These are phyloP conservation scores for Pichia manshurica DNA, from an alignment of 805 yeast species.

Conservation along the genomic window DNA sequence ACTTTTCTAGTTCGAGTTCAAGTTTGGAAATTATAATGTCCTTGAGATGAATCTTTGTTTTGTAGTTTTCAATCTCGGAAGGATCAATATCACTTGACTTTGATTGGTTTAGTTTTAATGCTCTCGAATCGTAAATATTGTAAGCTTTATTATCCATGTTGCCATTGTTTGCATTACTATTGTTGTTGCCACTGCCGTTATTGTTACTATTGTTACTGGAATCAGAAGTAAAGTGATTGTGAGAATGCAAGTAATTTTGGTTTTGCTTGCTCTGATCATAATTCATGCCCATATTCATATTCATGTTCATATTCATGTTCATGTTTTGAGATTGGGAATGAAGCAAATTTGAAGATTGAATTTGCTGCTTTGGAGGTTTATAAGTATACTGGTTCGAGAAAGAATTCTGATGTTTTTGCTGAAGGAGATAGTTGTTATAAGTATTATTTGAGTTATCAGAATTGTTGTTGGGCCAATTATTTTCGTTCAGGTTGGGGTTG, in stretches of 20 bases:
- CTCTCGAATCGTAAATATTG: slow-evolving; percentile 4
- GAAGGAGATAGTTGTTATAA: slow-evolving; percentile 7
- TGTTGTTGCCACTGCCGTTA: neutral
- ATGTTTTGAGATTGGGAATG: neutral
- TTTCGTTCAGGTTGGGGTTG: neutral
- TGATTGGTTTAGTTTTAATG: slow-evolving; percentile 9
- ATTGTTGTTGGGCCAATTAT: slow-evolving; percentile 1
- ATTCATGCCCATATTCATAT: neutral
- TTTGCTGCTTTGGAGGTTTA: neutral
- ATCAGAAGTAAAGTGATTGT: neutral
- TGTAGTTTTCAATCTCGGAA: slow-evolving; percentile 34
- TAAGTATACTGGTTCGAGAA: neutral
- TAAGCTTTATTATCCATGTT: slow-evolving; percentile 1
- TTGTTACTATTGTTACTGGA: neutral
- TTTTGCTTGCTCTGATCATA: slow-evolving; percentile 4
- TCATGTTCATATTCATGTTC: neutral
- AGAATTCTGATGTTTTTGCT: slow-evolving; percentile 9
- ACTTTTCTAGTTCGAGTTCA: slow-evolving; percentile 38
- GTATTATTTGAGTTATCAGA: neutral
- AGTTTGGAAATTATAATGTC: slow-evolving; percentile 44
- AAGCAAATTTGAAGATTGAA: neutral
- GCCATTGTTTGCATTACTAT: neutral
- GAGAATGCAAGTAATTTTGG: neutral
- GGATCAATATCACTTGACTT: slow-evolving; percentile 8
- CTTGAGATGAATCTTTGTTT: slow-evolving; percentile 49